Percentiles rank a stretch among this genome's conserved stretches.
phyloP scores from a whole-genome alignment of 495 filamentous ascomycete species.

The Viridothelium virens region DNA sequence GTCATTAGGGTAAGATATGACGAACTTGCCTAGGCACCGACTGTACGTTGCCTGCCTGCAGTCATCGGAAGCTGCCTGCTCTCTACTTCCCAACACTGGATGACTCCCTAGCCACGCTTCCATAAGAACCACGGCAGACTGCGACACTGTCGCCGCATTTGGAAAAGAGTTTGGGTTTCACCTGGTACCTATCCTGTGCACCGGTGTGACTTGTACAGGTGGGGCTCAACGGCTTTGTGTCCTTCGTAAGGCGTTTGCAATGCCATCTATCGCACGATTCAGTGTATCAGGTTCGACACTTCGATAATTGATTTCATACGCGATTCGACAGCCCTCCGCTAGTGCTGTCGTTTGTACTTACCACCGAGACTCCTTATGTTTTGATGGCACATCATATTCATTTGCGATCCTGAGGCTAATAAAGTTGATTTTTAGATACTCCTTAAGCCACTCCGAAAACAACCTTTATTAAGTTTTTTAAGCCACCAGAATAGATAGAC shows the following conservation, averaged over 20 bases:
- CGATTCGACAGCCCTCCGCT: no score
- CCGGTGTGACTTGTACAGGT: neutral
- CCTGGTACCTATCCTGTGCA: neutral
- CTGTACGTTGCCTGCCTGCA: constrained; percentile 7
- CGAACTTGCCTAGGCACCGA: neutral
- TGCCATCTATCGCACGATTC: neutral
- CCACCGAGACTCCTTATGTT: no score
- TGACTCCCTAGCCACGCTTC: neutral
- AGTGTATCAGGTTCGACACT: neutral
- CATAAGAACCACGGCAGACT: neutral
- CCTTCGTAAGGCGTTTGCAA: neutral
- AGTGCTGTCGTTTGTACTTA: no score
- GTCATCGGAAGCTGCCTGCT: neutral
- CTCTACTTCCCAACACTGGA: neutral
- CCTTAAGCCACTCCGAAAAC: no score
- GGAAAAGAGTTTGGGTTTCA: neutral
- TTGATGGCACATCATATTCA: no score
- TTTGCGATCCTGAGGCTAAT: no score
- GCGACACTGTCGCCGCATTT: neutral
- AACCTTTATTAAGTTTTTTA: no score
- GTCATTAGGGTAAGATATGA: neutral
- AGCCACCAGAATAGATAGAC: no score
- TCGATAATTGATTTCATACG: no score
- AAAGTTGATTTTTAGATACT: no score
- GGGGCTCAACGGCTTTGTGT: constrained; percentile 8